A percentile compares a stretch with the other conserved stretches of the same genome.
These are phyloP conservation scores for Fomitopsis palustris DNA, from an alignment of 1,284 basidiomycete species.

Conservation along the genomic window DNA sequence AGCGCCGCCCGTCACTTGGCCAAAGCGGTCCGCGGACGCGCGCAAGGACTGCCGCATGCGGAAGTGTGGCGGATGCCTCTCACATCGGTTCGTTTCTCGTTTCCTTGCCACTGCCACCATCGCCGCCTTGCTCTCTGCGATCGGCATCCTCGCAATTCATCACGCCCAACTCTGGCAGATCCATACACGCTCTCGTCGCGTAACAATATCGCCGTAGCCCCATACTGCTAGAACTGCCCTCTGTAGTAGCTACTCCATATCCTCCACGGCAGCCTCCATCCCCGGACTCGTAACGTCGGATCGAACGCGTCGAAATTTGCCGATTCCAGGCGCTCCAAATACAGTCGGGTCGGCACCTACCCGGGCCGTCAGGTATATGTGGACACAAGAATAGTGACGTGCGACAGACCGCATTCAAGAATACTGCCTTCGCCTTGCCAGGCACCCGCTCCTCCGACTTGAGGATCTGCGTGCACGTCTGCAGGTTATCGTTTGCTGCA, in stretches of 20 bases:
- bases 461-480: constrained; percentile 80
- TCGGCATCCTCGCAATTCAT: too few species aligned
- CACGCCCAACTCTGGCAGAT: background rate
- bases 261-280: constrained; percentile 86
- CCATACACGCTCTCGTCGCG: background rate
- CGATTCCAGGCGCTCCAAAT: constrained; percentile 72
- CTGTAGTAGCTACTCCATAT: constrained; percentile 77
- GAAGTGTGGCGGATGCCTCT: constrained; percentile 3
- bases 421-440: constrained; percentile 66
- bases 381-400: background rate
- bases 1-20: constrained; percentile 1
- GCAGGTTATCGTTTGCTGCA: constrained; percentile 86
- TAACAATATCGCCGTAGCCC: background rate
- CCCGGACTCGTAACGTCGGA: constrained; percentile 62
- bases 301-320: constrained; percentile 85
- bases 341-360: constrained; percentile 74
- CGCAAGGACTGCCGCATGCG: constrained; percentile 22
- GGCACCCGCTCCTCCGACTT: constrained; percentile 62
- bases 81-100: background rate
- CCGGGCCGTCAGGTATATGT: constrained; percentile 1
- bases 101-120: background rate
- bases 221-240: constrained; percentile 44
- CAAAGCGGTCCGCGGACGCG: background rate
- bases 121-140: background rate
- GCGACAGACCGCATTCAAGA: constrained; percentile 64